Base-by-base conservation (phyloP, 164 flowering plant genomes). In the Tetrastigma voinierianum region DNA sequence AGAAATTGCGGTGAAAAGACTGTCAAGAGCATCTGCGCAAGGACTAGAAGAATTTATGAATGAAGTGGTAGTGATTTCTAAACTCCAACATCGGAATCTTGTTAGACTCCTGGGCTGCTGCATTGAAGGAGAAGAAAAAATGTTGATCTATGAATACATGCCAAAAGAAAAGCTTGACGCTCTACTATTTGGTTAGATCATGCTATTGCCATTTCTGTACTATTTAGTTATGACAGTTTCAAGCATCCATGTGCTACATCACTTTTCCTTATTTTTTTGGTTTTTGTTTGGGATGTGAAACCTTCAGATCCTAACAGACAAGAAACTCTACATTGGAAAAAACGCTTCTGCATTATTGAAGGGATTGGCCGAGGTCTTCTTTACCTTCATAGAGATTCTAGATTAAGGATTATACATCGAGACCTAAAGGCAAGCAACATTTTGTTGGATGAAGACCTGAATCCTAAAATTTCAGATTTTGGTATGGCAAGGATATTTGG, bases 41-140 rank as follows among this genome's bases (percentile, higher is more conserved):
- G 86, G 86, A 21, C 25, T 67, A 1, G 77, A 67, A 53, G 84
- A 83, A 66, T 80, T 83, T 48, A 83, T 71, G 81, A 80, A 78
- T 66, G 86, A 83, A 49, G 82, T 78, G 7, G 57, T 64, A 20
- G 59, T 77, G 63, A 80, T 80, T 51, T 69, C 78, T 9, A 76
- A 77, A 65, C 70, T 82, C 10, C 83, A 80, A 56, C 86, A 82
- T 17, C 65, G 82, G 3, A 82, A 82, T 67, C 80, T 80, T 24
- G 80, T 81, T 20, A 78, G 57, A 21, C 72, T 81, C 4, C 46
- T 81, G 14, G 84, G 84, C 20, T 79, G 77, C 59, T 82, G 79
- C 21, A 51, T 70, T 13, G 76, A 75, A 57, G 64, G 67, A 52
- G 78, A 75, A 19, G 85, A 78, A 23, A 76, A 68, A 54, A 71